Evolutionary conservation across 352 stramenopile genomes (phyloP).

Genomic region (Elongisporangium prolatum): DNA sequence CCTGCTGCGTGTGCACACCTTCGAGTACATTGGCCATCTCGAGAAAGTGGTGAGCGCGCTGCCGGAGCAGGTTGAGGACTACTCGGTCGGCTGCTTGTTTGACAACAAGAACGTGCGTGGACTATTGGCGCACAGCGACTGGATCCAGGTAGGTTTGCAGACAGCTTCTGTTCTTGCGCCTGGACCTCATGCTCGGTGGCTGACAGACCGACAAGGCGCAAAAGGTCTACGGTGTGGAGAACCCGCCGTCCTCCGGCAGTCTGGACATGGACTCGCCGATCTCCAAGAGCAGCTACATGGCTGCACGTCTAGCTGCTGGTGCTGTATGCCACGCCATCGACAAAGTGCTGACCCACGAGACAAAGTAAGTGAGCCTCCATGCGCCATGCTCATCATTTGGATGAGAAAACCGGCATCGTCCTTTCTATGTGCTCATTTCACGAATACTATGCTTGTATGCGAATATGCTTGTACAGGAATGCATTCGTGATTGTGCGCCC

Average conservation of each 20-base stretch:
- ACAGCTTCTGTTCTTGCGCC: no score
- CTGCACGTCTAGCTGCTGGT: constrained; percentile 44
- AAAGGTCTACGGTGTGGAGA: constrained; percentile 39
- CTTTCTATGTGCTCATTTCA: background rate
- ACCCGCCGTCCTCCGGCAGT: constrained; percentile 38
- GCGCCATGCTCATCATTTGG: background rate
- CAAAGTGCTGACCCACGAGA: constrained; percentile 50
- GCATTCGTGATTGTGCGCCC: constrained; percentile 57
- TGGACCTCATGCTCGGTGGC: no score
- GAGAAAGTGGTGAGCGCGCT: constrained; percentile 34
- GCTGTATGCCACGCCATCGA: constrained; percentile 63
- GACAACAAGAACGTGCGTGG: constrained; percentile 10
- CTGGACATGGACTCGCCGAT: constrained; percentile 70
- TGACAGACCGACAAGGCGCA: constrained; percentile 34
- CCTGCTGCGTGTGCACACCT: constrained; percentile 56
- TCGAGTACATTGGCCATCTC: constrained; percentile 61
- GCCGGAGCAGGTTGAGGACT: constrained; percentile 40
- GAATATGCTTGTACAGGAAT: constrained; percentile 22
- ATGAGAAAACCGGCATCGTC: background rate
- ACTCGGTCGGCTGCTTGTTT: constrained; percentile 35
- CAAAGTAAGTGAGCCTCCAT: constrained; percentile 36
- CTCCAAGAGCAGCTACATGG: constrained; percentile 52
- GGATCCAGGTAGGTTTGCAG: no score
- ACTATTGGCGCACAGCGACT: no score
- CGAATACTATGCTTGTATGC: constrained; percentile 1